Base-by-base conservation (phyloP, 2,329 filamentous ascomycete species). In the Ophiostoma perfectum region DNA sequence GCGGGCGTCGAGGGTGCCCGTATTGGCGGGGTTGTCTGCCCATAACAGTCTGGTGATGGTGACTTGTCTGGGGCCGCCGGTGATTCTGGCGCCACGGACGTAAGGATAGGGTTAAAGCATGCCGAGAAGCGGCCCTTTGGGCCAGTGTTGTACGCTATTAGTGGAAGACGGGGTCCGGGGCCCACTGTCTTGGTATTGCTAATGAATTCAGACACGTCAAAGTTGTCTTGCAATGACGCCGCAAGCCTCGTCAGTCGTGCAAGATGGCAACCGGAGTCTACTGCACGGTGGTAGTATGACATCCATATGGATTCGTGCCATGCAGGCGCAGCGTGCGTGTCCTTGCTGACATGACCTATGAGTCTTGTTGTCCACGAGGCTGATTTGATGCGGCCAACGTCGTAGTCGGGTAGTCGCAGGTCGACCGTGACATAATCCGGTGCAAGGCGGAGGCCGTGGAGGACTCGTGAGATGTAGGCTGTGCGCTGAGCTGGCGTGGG, bases 401-500 rank as follows among this genome's bases (percentile, higher is more conserved):
- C 73, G 0, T 78, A 76, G 64, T 85, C 80, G 42, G 80, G 81
- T 42, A 86, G 80, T 36, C 84, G 82, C 12, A 91, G 76, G 73
- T 90, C 87, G 5, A 90, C 77, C n/a, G 85, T 86, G 63, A 87
- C 73, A 72, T 86, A 91, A 66, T 90, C 88, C 1, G 88, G 86
- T 0, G 84, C 86, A 47, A 91, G 80, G 18, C 88, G 84, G 18
- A 90, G 78, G 4, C 87, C 88, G 72, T 89, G 85, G 42, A 84
- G 81, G 18, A 89, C 79, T 16, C 89, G 77, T 66, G 83, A 80
- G n/a, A 86, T 76, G 73, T 90, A 89, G 58, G 79, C 75, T 2
- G 74, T 58, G 60, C 78, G 73, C 67, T 74, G 77, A 67, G 79
- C 69, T 36, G 58, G 36, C 2, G 64, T n/a, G 16, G 64, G 18